Conservation (phyloP, 139 green algal genomes). For the Protoeuglena noctilucae region DNA sequence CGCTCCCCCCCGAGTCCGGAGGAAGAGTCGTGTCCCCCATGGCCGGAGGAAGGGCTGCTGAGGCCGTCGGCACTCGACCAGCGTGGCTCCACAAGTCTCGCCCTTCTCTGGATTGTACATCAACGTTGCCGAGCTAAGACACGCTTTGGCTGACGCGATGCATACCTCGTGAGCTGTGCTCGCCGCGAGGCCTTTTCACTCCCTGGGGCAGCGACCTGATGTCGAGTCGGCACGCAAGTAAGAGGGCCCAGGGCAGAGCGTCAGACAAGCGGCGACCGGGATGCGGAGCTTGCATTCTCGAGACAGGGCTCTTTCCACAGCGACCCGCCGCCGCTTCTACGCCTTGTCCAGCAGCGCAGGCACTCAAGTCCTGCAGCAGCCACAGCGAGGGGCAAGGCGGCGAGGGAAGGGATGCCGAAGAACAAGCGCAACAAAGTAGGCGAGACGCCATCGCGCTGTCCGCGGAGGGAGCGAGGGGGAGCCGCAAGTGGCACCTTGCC, state of each 20-base stretch:
- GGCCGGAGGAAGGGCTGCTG: neutral
- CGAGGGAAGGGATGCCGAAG: conserved; percentile 54
- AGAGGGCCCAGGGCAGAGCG: too few relatives aligned
- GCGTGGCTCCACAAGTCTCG: neutral
- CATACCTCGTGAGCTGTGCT: too few relatives aligned
- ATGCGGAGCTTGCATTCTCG: too few relatives aligned
- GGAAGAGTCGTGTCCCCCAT: neutral
- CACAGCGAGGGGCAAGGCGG: neutral
- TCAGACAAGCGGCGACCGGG: neutral
- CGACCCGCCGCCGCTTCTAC: too few relatives aligned
- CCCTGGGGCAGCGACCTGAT: too few relatives aligned
- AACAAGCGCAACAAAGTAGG: conserved; percentile 71
- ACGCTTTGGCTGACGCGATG: too few relatives aligned
- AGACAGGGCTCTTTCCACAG: too few relatives aligned
- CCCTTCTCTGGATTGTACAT: neutral
- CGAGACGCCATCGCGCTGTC: conserved; percentile 7
- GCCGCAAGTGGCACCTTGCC: neutral
- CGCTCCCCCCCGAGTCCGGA: conserved; percentile 3
- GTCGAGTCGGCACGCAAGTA: too few relatives aligned
- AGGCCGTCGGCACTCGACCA: neutral
- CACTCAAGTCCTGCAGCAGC: neutral
- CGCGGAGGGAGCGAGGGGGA: neutral
- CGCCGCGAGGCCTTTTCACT: too few relatives aligned
- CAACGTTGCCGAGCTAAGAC: too few relatives aligned
- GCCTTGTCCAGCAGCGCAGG: neutral